Percentiles rank a stretch among this genome's conserved stretches.
Conservation (phyloP, 2,329 filamentous ascomycete species). For the Aureobasidium sp. region DNA sequence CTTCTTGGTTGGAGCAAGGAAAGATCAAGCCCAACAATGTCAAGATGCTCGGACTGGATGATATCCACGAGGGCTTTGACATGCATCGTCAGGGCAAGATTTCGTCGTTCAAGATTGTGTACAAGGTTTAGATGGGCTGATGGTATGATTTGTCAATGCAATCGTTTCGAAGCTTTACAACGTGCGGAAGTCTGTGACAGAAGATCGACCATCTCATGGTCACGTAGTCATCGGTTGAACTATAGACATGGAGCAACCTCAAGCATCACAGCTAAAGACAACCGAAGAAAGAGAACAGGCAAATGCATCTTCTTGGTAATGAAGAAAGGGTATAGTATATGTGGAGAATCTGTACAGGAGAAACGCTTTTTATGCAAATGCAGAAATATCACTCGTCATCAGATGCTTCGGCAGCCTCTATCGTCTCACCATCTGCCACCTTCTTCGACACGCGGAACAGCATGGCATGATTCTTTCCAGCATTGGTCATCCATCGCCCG, state of each 20-base stretch:
- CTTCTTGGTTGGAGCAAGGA: neutral
- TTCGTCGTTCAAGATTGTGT: constrained; percentile 44
- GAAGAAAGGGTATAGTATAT: neutral
- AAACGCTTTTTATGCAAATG: constrained; percentile 4
- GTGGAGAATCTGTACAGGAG: neutral
- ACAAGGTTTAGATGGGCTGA: constrained; percentile 27
- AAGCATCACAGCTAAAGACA: too few relatives aligned
- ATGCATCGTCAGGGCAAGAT: constrained; percentile 38
- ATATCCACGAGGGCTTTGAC: constrained; percentile 1
- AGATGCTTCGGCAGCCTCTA: neutral
- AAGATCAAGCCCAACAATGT: constrained; percentile 1
- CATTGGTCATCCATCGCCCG: constrained; percentile 67
- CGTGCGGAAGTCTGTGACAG: too few relatives aligned
- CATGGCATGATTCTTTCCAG: constrained; percentile 74
- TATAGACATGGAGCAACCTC: too few relatives aligned
- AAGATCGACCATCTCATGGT: too few relatives aligned
- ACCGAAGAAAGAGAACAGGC: too few relatives aligned
- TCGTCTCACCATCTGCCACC: neutral
- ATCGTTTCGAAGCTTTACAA: too few relatives aligned
- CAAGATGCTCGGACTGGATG: neutral
- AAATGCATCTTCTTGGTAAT: neutral
- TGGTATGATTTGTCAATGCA: too few relatives aligned
- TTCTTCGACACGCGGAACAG: constrained; percentile 68
- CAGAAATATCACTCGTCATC: neutral
- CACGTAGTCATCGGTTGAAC: too few relatives aligned